Conservation (phyloP, 2,329 filamentous ascomycete genomes). For the Aspergillus sp. region DNA sequence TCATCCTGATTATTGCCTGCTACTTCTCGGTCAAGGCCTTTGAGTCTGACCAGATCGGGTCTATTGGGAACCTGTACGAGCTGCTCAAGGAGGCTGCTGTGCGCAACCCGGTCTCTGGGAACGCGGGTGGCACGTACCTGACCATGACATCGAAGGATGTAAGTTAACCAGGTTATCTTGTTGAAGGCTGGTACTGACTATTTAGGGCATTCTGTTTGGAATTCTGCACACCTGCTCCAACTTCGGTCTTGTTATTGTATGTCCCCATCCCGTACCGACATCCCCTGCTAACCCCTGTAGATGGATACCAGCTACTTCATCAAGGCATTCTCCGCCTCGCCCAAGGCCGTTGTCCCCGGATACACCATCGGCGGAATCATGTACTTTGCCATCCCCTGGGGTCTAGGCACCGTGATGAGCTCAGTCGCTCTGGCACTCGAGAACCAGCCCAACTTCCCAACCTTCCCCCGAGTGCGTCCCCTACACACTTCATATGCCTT, state of each 20-base stretch:
- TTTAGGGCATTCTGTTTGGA: conserved; percentile 50
- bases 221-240: conserved; percentile 52
- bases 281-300: conserved; percentile 13
- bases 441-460: conserved; percentile 52
- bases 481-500: neutral
- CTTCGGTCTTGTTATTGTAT: conserved; percentile 52
- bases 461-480: conserved; percentile 46
- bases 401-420: conserved; percentile 53
- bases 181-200: neutral
- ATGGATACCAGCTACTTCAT: conserved; percentile 57
- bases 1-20: conserved; percentile 53
- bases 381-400: conserved; percentile 56
- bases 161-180: neutral
- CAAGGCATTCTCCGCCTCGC: conserved; percentile 52
- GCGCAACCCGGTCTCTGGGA: conserved; percentile 51
- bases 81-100: conserved; percentile 48
- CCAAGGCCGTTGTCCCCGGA: conserved; percentile 50
- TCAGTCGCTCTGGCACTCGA: conserved; percentile 51
- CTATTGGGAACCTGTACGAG: conserved; percentile 51
- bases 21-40: conserved; percentile 51
- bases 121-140: conserved; percentile 54
- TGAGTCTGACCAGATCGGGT: conserved; percentile 49
- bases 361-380: conserved; percentile 54
- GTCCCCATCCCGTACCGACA: neutral
- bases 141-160: conserved; percentile 55